phyloP scores from a whole-genome alignment of 108 stramenopile genomes.

The Cyclostephanos invisitatus region DNA sequence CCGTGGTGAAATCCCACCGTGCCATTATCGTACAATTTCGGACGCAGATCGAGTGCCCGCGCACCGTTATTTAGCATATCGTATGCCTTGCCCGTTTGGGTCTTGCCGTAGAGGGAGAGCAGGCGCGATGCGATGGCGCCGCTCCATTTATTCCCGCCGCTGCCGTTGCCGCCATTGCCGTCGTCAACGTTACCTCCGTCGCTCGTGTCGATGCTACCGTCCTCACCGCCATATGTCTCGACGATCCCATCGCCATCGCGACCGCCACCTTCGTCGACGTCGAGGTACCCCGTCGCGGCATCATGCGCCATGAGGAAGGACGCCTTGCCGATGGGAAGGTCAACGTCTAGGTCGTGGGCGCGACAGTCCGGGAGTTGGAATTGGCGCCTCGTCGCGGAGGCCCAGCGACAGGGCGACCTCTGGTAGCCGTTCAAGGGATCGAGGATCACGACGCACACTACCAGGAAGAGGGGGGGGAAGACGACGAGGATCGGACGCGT shows the following conservation, averaged over 20 bases:
- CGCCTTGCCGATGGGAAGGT: constrained; percentile 46
- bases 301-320: constrained; percentile 76
- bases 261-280: neutral
- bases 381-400: constrained; percentile 22
- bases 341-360: constrained; percentile 50
- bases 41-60: constrained; percentile 72
- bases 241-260: neutral
- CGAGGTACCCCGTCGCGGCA: constrained; percentile 75
- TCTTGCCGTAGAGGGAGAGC: constrained; percentile 65
- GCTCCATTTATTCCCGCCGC: constrained; percentile 7
- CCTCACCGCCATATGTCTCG: neutral
- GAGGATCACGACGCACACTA: neutral
- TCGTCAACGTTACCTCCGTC: neutral
- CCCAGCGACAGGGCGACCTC: constrained; percentile 27
- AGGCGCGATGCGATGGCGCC: constrained; percentile 8
- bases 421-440: constrained; percentile 16
- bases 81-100: constrained; percentile 64
- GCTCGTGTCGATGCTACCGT: constrained; percentile 11
- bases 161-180: neutral
- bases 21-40: constrained; percentile 61
- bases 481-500: neutral
- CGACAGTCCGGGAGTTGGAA: constrained; percentile 66
- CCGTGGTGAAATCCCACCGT: constrained; percentile 76
- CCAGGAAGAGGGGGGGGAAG: neutral
- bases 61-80: constrained; percentile 73